Conservation (phyloP, 2,329 filamentous ascomycete species). For the Trichoderma polysporum region DNA sequence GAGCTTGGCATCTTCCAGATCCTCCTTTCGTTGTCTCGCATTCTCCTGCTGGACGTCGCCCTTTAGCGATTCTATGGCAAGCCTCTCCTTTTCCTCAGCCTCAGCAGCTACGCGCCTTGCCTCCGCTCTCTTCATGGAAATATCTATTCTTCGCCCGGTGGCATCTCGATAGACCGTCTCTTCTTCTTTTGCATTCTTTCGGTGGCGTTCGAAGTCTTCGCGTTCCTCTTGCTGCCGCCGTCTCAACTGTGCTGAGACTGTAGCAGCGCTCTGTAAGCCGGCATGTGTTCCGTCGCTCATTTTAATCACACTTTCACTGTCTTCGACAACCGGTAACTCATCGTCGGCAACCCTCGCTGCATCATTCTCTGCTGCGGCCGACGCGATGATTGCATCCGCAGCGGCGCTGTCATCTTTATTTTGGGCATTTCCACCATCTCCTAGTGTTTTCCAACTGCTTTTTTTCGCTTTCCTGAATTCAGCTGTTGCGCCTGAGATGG, state of each 20-base stretch:
- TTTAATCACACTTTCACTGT: slow-evolving; percentile 51
- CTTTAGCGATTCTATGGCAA: slow-evolving; percentile 68
- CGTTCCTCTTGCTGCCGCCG: slow-evolving; percentile 65
- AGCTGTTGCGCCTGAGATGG: slow-evolving; percentile 51
- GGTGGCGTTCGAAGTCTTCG: slow-evolving; percentile 47
- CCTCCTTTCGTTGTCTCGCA: slow-evolving; percentile 62
- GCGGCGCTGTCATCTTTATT: slow-evolving; percentile 48
- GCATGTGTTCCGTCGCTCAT: slow-evolving; percentile 90
- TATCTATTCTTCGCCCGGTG: slow-evolving; percentile 88
- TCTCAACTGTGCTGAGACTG: slow-evolving; percentile 69
- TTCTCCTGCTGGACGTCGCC: slow-evolving; percentile 81
- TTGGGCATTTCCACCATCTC: slow-evolving; percentile 37
- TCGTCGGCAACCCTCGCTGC: slow-evolving; percentile 50
- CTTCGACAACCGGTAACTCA: slow-evolving; percentile 49
- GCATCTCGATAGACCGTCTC: slow-evolving; percentile 97
- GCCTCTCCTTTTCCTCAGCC: slow-evolving; percentile 69
- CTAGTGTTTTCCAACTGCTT: slow-evolving; percentile 75
- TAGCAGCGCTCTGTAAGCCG: slow-evolving; percentile 78
- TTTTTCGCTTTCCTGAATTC: slow-evolving; percentile 76
- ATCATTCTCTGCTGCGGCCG: slow-evolving; percentile 65
- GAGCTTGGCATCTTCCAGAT: slow-evolving; percentile 75
- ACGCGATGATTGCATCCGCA: slow-evolving; percentile 74
- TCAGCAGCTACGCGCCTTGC: slow-evolving; percentile 64
- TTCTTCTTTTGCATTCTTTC: slow-evolving; percentile 51
- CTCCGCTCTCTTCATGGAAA: slow-evolving; percentile 86